Conservation (phyloP, 306 rosid species). For the Sindora glabra region DNA sequence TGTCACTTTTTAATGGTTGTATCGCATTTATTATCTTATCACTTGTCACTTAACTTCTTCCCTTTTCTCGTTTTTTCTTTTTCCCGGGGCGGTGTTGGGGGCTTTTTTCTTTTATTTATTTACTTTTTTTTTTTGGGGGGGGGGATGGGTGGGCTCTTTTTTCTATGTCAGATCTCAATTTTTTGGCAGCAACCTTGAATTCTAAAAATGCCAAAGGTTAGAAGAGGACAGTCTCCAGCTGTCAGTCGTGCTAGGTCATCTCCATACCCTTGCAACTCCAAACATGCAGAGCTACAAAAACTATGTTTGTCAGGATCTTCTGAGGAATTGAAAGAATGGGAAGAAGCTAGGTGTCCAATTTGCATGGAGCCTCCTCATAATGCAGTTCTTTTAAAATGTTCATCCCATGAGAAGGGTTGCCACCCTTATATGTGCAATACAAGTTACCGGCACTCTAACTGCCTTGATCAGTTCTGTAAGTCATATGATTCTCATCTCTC, state of each 20-base stretch:
- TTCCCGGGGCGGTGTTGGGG: too few relatives aligned
- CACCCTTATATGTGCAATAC: slow-evolving; percentile 52
- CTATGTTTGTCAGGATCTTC: slow-evolving; percentile 7
- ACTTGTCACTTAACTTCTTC: too few relatives aligned
- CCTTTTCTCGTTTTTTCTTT: too few relatives aligned
- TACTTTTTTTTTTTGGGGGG: too few relatives aligned
- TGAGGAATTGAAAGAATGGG: slow-evolving; percentile 30
- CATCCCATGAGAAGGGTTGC: too few relatives aligned
- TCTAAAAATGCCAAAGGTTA: slow-evolving; percentile 33
- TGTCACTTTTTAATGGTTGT: too few relatives aligned
- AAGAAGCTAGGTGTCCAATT: slow-evolving; percentile 43
- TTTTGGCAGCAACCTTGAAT: neutral
- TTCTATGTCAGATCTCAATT: too few relatives aligned
- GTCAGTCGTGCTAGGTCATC: slow-evolving; percentile 22
- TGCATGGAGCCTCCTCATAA: slow-evolving; percentile 52
- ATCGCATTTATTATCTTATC: neutral
- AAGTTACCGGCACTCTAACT: slow-evolving; percentile 44
- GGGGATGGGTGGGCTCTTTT: too few relatives aligned
- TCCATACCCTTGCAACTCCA: slow-evolving; percentile 18
- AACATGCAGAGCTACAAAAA: too few relatives aligned
- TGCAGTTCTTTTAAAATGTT: too few relatives aligned
- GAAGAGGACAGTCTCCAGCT: slow-evolving; percentile 28
- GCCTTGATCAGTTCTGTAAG: slow-evolving; percentile 46
- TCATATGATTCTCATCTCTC: slow-evolving; percentile 22
- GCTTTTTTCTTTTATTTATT: too few relatives aligned